Percentiles rank a stretch among this genome's conserved stretches.
Conservation (phyloP, 805 yeast genomes). For the Ogataea nakhonphanomensis region DNA sequence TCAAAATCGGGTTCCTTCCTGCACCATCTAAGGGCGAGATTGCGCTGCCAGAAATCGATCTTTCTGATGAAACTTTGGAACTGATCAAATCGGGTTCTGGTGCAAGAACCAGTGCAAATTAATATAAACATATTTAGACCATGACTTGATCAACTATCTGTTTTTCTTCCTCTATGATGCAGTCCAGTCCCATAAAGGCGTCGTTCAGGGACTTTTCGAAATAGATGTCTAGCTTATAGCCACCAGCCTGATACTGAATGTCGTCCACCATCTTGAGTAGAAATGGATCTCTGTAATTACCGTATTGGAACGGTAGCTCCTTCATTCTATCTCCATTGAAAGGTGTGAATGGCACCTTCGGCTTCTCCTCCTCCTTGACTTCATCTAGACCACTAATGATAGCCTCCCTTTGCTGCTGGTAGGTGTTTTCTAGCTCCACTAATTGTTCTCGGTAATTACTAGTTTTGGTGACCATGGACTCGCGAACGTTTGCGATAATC, state of each 20-base stretch:
- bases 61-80: slow-evolving; percentile 55
- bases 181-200: slow-evolving; percentile 87
- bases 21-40: slow-evolving; percentile 36
- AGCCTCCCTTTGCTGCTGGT: slow-evolving; percentile 27
- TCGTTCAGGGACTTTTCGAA: slow-evolving; percentile 77
- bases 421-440: slow-evolving; percentile 35
- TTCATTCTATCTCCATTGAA: slow-evolving; percentile 83
- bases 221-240: slow-evolving; percentile 69
- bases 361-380: slow-evolving; percentile 28
- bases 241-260: slow-evolving; percentile 76
- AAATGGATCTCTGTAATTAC: slow-evolving; percentile 60
- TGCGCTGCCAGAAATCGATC: slow-evolving; percentile 51
- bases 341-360: slow-evolving; percentile 76
- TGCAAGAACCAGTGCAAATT: slow-evolving; percentile 63
- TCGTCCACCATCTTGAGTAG: slow-evolving; percentile 40
- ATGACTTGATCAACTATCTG: slow-evolving; percentile 4
- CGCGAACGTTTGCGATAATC: slow-evolving; percentile 50
- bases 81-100: slow-evolving; percentile 66
- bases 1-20: slow-evolving; percentile 76
- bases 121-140: slow-evolving; percentile 6
- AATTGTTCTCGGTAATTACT: slow-evolving; percentile 61
- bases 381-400: slow-evolving; percentile 25
- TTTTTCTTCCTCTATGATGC: slow-evolving; percentile 66
- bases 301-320: slow-evolving; percentile 44
- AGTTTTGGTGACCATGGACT: slow-evolving; percentile 57